Evolutionary conservation across 257 asterid species (phyloP), one percentile per base, ranked within the genome.

Genomic region (Sherardia arvensis): DNA sequence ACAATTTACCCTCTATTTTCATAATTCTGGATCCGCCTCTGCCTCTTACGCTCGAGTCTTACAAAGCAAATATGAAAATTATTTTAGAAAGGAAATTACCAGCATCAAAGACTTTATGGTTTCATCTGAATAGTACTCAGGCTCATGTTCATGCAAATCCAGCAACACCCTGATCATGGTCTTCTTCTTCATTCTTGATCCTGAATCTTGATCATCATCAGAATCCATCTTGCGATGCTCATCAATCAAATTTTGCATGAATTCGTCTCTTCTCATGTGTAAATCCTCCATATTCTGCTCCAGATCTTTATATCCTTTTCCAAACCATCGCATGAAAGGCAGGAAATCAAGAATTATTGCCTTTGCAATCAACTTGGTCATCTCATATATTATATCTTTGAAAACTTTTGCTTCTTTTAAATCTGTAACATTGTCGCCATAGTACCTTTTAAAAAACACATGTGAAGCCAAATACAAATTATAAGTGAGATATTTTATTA

Each of bases 321-420:
- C 87, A 61, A 83, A 51, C 85, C 87, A 88, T 69, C 74, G 69
- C 87, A 85, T 36, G 47, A 85, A 21, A 8, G 94, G 94, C 72
- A 88, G 29, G 67, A 83, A 85, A 76, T 88, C 95, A 21, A 76
- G 73, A 9, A 79, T 18, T 64, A 69, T 84, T 5, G 86, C 61
- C 45, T 49, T 68, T 10, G 36, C 59, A 15, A 1, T 45, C 2
- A 64, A 68, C 71, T 23, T 62, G 8, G 58, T 15, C 11, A 69
- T 53, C 32, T 75, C 89, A 4, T 64, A 73, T 9, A 65, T 40
- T 29, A 78, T 55, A 55, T 65, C 76, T n/a, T 65, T 67, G 47
- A 74, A 78, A 22, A 17, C n/a, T n/a, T 71, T 68, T 8, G 83
- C 80, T 54, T 74, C 80, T 34, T 68, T 26, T 0, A 66, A 65